Evolutionary conservation across 768 basidiomycete species (phyloP).

Genomic region (Fibroporia radiculosa): DNA sequence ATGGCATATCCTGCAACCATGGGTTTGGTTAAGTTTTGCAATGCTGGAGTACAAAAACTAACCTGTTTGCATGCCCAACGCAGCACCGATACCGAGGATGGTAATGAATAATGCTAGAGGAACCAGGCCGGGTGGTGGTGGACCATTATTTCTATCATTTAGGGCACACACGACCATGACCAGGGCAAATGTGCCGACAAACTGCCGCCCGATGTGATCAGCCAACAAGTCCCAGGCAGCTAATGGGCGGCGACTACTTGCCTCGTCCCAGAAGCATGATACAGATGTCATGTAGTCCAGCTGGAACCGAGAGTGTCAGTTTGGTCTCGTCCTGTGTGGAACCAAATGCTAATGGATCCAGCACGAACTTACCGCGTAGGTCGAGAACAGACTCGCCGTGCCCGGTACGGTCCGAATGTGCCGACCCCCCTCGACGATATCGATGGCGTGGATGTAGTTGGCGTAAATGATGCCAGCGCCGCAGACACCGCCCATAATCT

Average conservation of each 20-base stretch:
- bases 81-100: slow-evolving; percentile 49
- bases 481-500: slow-evolving; percentile 51
- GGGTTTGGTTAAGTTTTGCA: slow-evolving; percentile 1
- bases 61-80: slow-evolving; percentile 54
- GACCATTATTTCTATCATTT: slow-evolving; percentile 44
- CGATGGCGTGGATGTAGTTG: slow-evolving; percentile 62
- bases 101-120: slow-evolving; percentile 49
- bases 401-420: slow-evolving; percentile 46
- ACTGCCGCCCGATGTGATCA: slow-evolving; percentile 31
- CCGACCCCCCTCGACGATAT: slow-evolving; percentile 50
- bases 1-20: slow-evolving; percentile 41
- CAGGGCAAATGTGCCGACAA: slow-evolving; percentile 48
- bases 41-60: background rate
- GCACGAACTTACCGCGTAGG: slow-evolving; percentile 44
- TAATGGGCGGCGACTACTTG: slow-evolving; percentile 7
- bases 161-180: slow-evolving; percentile 45
- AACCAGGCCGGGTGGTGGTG: slow-evolving; percentile 41
- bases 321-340: too few species aligned
- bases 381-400: slow-evolving; percentile 52
- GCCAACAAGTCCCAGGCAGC: too few species aligned
- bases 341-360: background rate
- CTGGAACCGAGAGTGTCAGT: slow-evolving; percentile 13
- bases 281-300: slow-evolving; percentile 35
- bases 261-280: slow-evolving; percentile 40
- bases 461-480: slow-evolving; percentile 54